phyloP scores from a whole-genome alignment of 202 grass and related monocot genomes.

The Carex sylvatica region DNA sequence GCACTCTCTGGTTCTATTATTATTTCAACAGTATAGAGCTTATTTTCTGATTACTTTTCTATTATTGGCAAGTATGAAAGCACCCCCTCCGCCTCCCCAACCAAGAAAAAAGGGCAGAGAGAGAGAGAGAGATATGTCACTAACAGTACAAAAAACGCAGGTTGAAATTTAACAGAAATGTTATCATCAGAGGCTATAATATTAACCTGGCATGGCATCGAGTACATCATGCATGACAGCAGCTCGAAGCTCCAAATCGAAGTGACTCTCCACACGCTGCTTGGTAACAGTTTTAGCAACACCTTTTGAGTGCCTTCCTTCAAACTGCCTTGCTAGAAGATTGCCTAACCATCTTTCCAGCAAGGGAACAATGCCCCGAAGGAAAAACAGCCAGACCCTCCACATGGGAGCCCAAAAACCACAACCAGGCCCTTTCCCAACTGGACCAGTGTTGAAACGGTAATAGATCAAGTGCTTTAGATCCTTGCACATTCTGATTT shows the following conservation, averaged over 20 bases:
- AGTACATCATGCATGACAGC: constrained; percentile 99
- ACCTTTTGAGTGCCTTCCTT: constrained; percentile 94
- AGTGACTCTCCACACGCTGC: constrained; percentile 97
- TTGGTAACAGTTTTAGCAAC: constrained; percentile 99
- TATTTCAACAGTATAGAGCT: neutral
- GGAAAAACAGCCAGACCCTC: constrained; percentile 97
- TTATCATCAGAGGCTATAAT: neutral
- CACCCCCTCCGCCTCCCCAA: neutral
- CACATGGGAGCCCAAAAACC: constrained; percentile 99
- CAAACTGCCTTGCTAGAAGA: constrained; percentile 86
- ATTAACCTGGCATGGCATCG: constrained; percentile 87
- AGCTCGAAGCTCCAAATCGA: constrained; percentile 93
- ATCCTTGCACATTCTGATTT: constrained; percentile 99
- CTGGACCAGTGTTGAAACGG: constrained; percentile 95
- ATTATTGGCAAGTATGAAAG: neutral
- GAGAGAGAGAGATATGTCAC: neutral
- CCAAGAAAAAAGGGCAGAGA: neutral
- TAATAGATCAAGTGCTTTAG: constrained; percentile 99
- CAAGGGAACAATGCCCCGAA: constrained; percentile 94
- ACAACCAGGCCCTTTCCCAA: constrained; percentile 97
- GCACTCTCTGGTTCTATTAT: neutral
- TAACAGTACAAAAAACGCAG: neutral
- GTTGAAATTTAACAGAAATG: neutral
- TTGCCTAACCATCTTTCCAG: constrained; percentile 96
- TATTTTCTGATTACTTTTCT: neutral